Evolutionary conservation across 2,329 filamentous ascomycete species (phyloP).

Genomic region (Cryphonectria japonica): DNA sequence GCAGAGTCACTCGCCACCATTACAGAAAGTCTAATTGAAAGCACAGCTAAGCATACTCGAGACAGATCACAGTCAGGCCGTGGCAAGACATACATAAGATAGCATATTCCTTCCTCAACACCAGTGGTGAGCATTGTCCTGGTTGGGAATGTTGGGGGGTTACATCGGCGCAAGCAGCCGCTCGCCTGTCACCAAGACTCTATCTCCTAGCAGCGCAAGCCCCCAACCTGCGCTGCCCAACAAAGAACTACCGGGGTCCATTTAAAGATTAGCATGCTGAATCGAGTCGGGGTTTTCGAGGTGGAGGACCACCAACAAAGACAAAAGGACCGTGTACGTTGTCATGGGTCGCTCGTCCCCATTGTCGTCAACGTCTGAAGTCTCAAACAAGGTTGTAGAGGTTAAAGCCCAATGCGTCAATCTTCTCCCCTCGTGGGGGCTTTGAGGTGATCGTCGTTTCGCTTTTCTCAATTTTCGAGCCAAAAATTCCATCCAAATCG

Average conservation of each 20-base stretch:
- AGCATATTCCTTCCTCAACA: not conserved
- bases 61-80: not conserved
- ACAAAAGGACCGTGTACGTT: not conserved
- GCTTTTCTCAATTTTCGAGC: not conserved
- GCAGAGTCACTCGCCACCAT: not conserved
- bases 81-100: not conserved
- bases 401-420: not conserved
- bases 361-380: not conserved
- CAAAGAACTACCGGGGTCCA: not conserved
- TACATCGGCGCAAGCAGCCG: not conserved
- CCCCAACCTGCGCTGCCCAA: constrained; percentile 3
- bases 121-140: not conserved
- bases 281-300: not conserved
- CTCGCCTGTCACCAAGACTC: constrained; percentile 3
- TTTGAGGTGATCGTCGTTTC: not conserved
- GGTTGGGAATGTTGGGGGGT: constrained; percentile 8
- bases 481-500: not conserved
- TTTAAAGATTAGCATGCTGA: not conserved
- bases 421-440: too few species aligned
- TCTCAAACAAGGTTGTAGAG: not conserved
- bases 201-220: not conserved
- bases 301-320: constrained; percentile 6
- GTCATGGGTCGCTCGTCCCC: not conserved
- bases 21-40: not conserved
- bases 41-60: not conserved